Percentiles rank a stretch among this genome's conserved stretches.
phyloP scores from a whole-genome alignment of 2,329 filamentous ascomycete species.

The Fusarium sp. region DNA sequence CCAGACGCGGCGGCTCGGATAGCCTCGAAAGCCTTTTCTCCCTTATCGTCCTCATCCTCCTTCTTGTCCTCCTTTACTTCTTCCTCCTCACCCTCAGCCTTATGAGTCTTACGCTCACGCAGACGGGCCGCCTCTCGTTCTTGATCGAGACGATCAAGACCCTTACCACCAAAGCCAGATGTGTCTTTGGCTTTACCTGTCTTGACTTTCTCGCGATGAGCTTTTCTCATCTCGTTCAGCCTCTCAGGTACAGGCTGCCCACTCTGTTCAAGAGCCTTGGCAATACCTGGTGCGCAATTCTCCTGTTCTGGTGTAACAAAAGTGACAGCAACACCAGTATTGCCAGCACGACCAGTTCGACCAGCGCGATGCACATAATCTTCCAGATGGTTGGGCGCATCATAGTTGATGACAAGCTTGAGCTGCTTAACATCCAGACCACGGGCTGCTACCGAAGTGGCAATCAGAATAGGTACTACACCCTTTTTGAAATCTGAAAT shows the following conservation, averaged over 20 bases:
- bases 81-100: conserved; percentile 86
- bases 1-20: conserved; percentile 73
- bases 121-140: conserved; percentile 89
- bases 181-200: conserved; percentile 90
- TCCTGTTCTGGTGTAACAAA: conserved; percentile 94
- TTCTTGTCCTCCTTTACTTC: conserved; percentile 86
- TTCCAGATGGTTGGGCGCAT: conserved; percentile 92
- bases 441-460: conserved; percentile 94
- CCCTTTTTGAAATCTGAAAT: conserved; percentile 95
- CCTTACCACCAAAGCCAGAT: conserved; percentile 94
- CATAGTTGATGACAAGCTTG: conserved; percentile 95
- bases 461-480: conserved; percentile 88
- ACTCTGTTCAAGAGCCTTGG: conserved; percentile 92
- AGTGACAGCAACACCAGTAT: conserved; percentile 93
- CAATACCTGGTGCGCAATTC: conserved; percentile 87
- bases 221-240: conserved; percentile 74
- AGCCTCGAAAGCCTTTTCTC: conserved; percentile 74
- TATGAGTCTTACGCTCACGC: conserved; percentile 89
- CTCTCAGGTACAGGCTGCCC: conserved; percentile 83
- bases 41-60: conserved; percentile 72
- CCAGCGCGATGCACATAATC: conserved; percentile 97
- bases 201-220: conserved; percentile 91
- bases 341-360: conserved; percentile 92
- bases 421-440: conserved; percentile 96
- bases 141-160: conserved; percentile 90